Conservation (phyloP, 257 asterid genomes). For the Penstemon newberryi region DNA sequence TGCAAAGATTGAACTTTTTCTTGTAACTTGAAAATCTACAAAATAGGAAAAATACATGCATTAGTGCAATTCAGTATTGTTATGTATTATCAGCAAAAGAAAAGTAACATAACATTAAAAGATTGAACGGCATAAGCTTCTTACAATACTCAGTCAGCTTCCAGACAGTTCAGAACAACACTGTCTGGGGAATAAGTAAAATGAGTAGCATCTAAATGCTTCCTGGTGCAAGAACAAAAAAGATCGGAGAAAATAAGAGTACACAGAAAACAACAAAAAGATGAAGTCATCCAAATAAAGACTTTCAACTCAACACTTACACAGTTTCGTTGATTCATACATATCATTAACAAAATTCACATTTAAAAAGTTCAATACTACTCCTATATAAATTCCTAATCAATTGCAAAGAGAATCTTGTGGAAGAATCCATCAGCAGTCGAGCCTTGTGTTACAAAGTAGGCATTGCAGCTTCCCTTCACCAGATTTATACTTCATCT, state of each 20-base stretch:
- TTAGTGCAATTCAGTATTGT: not conserved
- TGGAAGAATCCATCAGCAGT: no score
- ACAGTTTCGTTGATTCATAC: not conserved
- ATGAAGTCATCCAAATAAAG: not conserved
- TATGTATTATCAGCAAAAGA: not conserved
- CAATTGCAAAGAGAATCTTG: no score
- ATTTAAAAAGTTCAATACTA: no score
- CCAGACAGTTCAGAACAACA: not conserved
- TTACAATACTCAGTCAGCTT: not conserved
- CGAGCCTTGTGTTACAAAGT: no score
- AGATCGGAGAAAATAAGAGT: not conserved
- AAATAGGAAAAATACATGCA: not conserved
- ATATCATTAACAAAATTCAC: not conserved
- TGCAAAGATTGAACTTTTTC: slow-evolving; percentile 63
- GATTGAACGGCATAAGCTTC: not conserved
- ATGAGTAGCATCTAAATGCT: slow-evolving; percentile 63
- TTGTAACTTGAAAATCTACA: slow-evolving; percentile 70
- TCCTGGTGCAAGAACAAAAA: slow-evolving; percentile 45
- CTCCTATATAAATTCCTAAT: not conserved
- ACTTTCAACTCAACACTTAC: slow-evolving; percentile 3
- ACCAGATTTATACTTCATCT: no score
- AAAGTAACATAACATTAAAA: not conserved
- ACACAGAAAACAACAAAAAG: slow-evolving; percentile 7
- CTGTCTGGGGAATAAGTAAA: not conserved
- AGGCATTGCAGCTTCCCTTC: no score